Evolutionary conservation across 2,329 filamentous ascomycete genomes (phyloP).

Genomic region (Phialocephala subalpina): DNA sequence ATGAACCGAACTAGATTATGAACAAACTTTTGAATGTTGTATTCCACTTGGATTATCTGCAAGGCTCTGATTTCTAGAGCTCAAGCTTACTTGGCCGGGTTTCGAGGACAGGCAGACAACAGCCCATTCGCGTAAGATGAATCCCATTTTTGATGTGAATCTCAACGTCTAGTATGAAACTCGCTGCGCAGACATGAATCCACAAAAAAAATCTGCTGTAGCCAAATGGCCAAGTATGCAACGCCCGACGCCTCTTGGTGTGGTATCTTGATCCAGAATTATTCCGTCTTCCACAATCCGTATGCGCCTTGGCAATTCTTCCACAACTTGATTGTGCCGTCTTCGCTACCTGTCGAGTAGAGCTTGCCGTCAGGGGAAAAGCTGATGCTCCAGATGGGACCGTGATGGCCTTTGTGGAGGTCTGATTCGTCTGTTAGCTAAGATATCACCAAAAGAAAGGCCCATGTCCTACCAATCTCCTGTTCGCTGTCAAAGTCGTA

Average conservation of each 20-base stretch:
- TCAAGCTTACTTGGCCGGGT: too few species aligned
- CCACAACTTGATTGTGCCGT: constrained; percentile 96
- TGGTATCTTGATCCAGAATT: constrained; percentile 15
- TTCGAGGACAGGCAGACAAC: not conserved
- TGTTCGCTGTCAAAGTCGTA: constrained; percentile 86
- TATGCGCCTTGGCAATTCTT: constrained; percentile 74
- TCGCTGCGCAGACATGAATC: constrained; percentile 1
- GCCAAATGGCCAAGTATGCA: not conserved
- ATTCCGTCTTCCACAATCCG: constrained; percentile 61
- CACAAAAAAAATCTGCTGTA: not conserved
- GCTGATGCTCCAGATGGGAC: constrained; percentile 93
- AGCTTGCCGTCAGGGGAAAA: constrained; percentile 96
- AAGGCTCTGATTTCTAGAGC: too few species aligned
- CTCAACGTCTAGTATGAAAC: constrained; percentile 21
- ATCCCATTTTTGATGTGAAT: constrained; percentile 23
- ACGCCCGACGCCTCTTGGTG: constrained; percentile 9
- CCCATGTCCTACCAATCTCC: constrained; percentile 69
- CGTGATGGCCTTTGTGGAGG: constrained; percentile 95
- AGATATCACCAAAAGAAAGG: constrained; percentile 1
- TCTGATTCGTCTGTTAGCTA: constrained; percentile 59
- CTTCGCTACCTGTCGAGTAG: constrained; percentile 95
- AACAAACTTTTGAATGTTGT: not conserved
- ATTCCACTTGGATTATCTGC: not conserved
- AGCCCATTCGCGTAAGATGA: not conserved
- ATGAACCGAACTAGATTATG: too few species aligned